Evolutionary conservation across 352 stramenopile genomes (phyloP).

Genomic region (Peronospora belbahrii): DNA sequence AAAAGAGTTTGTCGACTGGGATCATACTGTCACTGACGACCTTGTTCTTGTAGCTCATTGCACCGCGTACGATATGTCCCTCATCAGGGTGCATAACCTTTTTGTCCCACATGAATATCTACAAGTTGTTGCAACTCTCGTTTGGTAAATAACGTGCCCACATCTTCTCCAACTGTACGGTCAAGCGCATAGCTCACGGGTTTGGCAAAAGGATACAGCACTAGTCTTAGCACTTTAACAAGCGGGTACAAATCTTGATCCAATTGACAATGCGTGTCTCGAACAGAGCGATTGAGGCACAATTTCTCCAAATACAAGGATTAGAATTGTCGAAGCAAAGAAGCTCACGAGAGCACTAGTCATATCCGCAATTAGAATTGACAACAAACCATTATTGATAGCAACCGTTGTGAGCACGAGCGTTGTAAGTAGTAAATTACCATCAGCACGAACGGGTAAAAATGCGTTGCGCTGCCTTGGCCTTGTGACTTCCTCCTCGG

Average conservation of each 20-base stretch:
- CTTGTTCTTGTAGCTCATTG: slow-evolving; percentile 72
- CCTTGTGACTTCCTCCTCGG: slow-evolving; percentile 52
- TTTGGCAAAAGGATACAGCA: slow-evolving; percentile 88
- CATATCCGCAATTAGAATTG: slow-evolving; percentile 94
- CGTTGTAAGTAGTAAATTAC: slow-evolving; percentile 96
- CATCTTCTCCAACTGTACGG: slow-evolving; percentile 85
- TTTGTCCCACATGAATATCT: slow-evolving; percentile 93
- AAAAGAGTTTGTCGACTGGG: slow-evolving; percentile 71
- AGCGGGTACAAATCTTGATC: slow-evolving; percentile 76
- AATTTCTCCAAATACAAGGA: slow-evolving; percentile 94
- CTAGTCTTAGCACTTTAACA: slow-evolving; percentile 89
- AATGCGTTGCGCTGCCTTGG: slow-evolving; percentile 59
- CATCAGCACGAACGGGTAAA: slow-evolving; percentile 85
- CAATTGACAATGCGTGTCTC: slow-evolving; percentile 83
- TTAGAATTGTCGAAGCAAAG: slow-evolving; percentile 90
- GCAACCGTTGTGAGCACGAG: slow-evolving; percentile 95
- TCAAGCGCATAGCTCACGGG: slow-evolving; percentile 90
- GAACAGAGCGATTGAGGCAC: slow-evolving; percentile 90
- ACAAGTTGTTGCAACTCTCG: slow-evolving; percentile 92
- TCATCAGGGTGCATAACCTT: slow-evolving; percentile 89
- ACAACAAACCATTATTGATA: slow-evolving; percentile 95
- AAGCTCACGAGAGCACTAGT: slow-evolving; percentile 87
- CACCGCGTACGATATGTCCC: slow-evolving; percentile 92
- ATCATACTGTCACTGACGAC: slow-evolving; percentile 89
- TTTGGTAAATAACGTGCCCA: slow-evolving; percentile 93